Conservation (phyloP, 495 filamentous ascomycete genomes). For the Neurospora sp. region DNA sequence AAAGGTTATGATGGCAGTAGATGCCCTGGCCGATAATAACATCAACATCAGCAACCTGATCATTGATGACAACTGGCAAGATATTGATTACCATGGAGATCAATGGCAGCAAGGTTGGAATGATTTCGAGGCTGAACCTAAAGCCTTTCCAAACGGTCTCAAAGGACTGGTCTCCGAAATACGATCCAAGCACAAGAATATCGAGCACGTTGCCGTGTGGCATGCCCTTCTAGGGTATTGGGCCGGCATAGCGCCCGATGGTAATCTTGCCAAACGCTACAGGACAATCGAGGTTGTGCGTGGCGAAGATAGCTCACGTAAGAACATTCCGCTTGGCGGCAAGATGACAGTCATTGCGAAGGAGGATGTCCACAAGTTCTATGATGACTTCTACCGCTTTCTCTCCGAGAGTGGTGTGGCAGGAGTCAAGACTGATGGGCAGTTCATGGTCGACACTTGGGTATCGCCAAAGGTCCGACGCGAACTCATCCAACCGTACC, state of each 20-base stretch:
- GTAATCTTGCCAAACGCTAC: constrained; percentile 66
- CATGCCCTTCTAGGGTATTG: constrained; percentile 94
- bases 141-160: constrained; percentile 72
- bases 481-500: constrained; percentile 60
- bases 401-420: constrained; percentile 60
- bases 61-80: constrained; percentile 97
- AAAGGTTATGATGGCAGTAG: constrained; percentile 66
- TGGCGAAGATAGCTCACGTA: constrained; percentile 38
- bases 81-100: constrained; percentile 44
- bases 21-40: constrained; percentile 55
- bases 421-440: constrained; percentile 82
- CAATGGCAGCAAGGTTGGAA: constrained; percentile 47
- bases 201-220: constrained; percentile 87
- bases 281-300: constrained; percentile 57
- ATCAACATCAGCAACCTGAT: constrained; percentile 76
- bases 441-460: constrained; percentile 76
- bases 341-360: constrained; percentile 63
- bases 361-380: constrained; percentile 64
- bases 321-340: constrained; percentile 45
- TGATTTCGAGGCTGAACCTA: constrained; percentile 74
- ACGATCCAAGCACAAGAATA: constrained; percentile 56
- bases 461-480: constrained; percentile 55
- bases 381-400: constrained; percentile 85
- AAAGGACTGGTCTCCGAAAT: constrained; percentile 58
- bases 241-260: constrained; percentile 70